Percentiles rank a stretch among this genome's conserved stretches.
Evolutionary conservation across 805 yeast species (phyloP).

Genomic region (Candida insectorum): DNA sequence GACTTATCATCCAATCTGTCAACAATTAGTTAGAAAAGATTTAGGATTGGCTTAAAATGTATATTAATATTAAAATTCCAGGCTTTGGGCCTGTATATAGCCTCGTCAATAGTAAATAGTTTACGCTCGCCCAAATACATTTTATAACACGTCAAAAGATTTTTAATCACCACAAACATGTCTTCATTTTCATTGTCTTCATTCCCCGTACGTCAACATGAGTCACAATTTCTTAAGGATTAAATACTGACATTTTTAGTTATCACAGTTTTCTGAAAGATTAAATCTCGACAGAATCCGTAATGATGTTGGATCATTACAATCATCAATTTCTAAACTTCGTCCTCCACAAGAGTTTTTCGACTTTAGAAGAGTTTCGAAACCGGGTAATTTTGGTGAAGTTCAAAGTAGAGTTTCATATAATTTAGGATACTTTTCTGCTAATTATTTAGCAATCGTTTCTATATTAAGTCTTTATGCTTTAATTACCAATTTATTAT

Average conservation of each 20-base stretch:
- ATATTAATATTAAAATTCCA: conserved; percentile 4
- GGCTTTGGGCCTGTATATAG: too few relatives aligned
- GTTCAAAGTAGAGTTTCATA: conserved; percentile 83
- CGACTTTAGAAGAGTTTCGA: conserved; percentile 83
- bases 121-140: too few relatives aligned
- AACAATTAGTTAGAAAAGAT: conserved; percentile 80
- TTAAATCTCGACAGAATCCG: conserved; percentile 33
- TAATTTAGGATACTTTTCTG: conserved; percentile 82
- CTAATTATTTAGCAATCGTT: conserved; percentile 79
- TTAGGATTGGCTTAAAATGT: conserved; percentile 37
- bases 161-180: conserved; percentile 15
- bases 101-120: too few relatives aligned
- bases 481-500: conserved; percentile 76
- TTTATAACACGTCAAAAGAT: not conserved
- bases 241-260: conserved; percentile 6
- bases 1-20: conserved; percentile 82
- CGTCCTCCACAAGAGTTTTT: conserved; percentile 93
- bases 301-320: conserved; percentile 52
- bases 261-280: conserved; percentile 13
- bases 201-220: conserved; percentile 32
- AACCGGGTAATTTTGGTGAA: conserved; percentile 87
- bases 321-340: conserved; percentile 62
- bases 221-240: not conserved
- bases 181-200: conserved; percentile 35
- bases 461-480: conserved; percentile 77